Conservation (phyloP, 2,329 filamentous ascomycete genomes). For the Fusarium bulbicola region DNA sequence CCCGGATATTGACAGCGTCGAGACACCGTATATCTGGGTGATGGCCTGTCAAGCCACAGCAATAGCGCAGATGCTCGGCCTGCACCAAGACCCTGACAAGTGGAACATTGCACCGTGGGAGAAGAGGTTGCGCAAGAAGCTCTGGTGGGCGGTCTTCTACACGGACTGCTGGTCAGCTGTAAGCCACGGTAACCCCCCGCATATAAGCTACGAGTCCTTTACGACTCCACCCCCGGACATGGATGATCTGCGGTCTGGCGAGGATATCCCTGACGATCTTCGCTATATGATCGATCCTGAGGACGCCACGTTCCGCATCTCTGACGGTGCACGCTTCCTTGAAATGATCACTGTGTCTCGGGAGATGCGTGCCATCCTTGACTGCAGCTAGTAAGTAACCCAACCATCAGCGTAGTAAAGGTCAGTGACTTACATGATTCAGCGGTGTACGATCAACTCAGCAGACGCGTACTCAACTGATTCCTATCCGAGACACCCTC, state of each 20-base stretch:
- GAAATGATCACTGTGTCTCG: constrained; percentile 47
- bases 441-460: constrained; percentile 25
- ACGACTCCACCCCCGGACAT: constrained; percentile 51
- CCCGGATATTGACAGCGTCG: constrained; percentile 56
- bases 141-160: constrained; percentile 57
- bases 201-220: constrained; percentile 53
- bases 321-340: constrained; percentile 51
- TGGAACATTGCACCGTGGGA: constrained; percentile 56
- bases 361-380: constrained; percentile 46
- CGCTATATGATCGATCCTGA: constrained; percentile 47
- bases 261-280: constrained; percentile 51
- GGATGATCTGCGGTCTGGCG: constrained; percentile 55
- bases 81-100: constrained; percentile 53
- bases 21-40: constrained; percentile 57
- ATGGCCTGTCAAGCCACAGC: constrained; percentile 55
- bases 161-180: constrained; percentile 57
- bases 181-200: constrained; percentile 58
- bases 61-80: constrained; percentile 56
- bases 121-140: constrained; percentile 53
- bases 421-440: not conserved
- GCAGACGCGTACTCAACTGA: constrained; percentile 35
- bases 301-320: constrained; percentile 46
- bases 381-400: constrained; percentile 46
- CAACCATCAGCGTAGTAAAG: not conserved
- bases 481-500: constrained; percentile 42